phyloP scores from a whole-genome alignment of 1,284 basidiomycete genomes.

The Agaricales sp. region DNA sequence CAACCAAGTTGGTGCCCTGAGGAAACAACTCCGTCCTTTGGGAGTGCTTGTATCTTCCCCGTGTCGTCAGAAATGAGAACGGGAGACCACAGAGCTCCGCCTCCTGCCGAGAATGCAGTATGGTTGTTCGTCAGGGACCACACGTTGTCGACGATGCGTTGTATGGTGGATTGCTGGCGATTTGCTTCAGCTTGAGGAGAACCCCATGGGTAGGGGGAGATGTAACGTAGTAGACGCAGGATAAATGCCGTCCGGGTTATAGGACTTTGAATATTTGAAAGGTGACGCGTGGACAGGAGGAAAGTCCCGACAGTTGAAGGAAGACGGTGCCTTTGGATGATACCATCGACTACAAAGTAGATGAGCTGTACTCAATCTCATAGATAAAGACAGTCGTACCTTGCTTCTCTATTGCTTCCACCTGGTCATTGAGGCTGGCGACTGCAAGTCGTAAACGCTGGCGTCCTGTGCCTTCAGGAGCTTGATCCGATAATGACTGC shows the following conservation, averaged over 20 bases:
- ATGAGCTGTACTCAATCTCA: conserved; percentile 8
- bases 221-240: conserved; percentile 53
- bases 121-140: neutral
- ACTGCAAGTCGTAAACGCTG: conserved; percentile 27
- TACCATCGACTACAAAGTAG: conserved; percentile 23
- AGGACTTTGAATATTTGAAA: conserved; percentile 21
- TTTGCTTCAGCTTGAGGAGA: conserved; percentile 46
- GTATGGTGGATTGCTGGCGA: conserved; percentile 33
- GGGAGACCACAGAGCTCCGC: conserved; percentile 53
- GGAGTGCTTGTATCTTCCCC: conserved; percentile 11
- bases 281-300: conserved; percentile 26
- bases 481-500: too few relatives aligned
- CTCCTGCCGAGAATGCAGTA: conserved; percentile 36
- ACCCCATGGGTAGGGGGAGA: conserved; percentile 69
- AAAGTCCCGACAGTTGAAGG: conserved; percentile 43
- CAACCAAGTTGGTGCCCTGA: conserved; percentile 17
- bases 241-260: conserved; percentile 34
- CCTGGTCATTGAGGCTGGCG: conserved; percentile 19
- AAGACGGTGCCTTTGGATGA: conserved; percentile 23
- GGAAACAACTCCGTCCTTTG: conserved; percentile 9
- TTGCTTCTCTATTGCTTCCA: conserved; percentile 25
- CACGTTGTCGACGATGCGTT: conserved; percentile 28
- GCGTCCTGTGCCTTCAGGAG: too few relatives aligned
- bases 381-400: conserved; percentile 15
- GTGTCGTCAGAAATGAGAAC: conserved; percentile 19